Evolutionary conservation across 2,329 filamentous ascomycete genomes (phyloP).

Genomic region (Trichocomaceae sp.): DNA sequence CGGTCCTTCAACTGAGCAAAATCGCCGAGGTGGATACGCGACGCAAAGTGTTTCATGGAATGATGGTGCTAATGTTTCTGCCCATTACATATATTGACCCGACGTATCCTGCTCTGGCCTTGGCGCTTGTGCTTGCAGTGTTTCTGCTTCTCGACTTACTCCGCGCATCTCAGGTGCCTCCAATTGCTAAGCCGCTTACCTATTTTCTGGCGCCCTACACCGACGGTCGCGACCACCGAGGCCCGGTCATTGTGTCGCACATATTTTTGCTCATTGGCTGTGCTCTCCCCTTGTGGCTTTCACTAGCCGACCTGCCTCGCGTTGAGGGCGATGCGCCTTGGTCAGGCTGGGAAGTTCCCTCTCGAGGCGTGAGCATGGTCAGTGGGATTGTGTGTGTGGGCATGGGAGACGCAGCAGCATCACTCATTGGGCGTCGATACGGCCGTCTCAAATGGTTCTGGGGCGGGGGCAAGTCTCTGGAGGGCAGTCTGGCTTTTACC

Average conservation of each 20-base stretch:
- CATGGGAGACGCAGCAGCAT: constrained; percentile 89
- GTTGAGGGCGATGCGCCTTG: constrained; percentile 43
- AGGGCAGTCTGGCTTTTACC: constrained; percentile 77
- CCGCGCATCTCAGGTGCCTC: constrained; percentile 83
- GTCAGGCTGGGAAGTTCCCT: constrained; percentile 66
- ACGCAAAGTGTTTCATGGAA: constrained; percentile 95
- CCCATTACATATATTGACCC: constrained; percentile 84
- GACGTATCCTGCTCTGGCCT: constrained; percentile 68
- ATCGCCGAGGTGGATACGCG: constrained; percentile 90
- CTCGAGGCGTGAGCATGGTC: constrained; percentile 79
- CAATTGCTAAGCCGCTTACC: constrained; percentile 77
- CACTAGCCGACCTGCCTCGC: constrained; percentile 62
- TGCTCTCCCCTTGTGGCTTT: constrained; percentile 88
- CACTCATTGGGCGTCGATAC: constrained; percentile 77
- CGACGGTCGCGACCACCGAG: constrained; percentile 84
- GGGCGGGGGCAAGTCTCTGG: constrained; percentile 92
- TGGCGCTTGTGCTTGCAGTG: constrained; percentile 70
- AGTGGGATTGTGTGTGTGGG: constrained; percentile 90
- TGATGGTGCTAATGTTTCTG: constrained; percentile 94
- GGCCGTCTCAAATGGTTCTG: constrained; percentile 90
- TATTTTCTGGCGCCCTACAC: constrained; percentile 88
- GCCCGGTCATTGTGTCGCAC: constrained; percentile 90
- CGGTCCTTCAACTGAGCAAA: constrained; percentile 67
- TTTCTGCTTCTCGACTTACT: constrained; percentile 87
- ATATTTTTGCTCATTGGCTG: constrained; percentile 95